A percentile compares a stretch with the other conserved stretches of the same genome.
These are phyloP conservation scores for Croton setiger DNA, from an alignment of 441 rosid genomes.

Conservation along the genomic window DNA sequence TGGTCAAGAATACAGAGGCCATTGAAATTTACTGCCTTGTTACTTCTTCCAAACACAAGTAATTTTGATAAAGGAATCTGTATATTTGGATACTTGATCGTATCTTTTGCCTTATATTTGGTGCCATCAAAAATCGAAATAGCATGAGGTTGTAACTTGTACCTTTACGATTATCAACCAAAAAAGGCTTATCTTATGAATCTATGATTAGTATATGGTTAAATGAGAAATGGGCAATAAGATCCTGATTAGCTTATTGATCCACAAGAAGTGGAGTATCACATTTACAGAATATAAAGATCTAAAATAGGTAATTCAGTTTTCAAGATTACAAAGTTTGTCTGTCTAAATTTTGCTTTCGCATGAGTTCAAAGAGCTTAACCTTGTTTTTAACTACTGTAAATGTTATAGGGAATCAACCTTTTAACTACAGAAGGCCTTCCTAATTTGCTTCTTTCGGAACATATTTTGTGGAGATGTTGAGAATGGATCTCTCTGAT, in stretches of 20 bases:
- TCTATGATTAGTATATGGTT: background rate
- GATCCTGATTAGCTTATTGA: background rate
- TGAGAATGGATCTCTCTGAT: background rate
- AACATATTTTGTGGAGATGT: background rate
- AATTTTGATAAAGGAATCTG: background rate
- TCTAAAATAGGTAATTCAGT: background rate
- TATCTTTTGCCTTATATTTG: background rate
- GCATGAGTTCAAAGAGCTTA: background rate
- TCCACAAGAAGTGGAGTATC: background rate
- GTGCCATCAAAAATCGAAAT: background rate
- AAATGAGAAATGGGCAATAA: background rate
- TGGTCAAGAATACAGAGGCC: background rate
- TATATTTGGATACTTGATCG: background rate
- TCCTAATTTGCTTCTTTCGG: background rate
- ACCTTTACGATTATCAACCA: background rate
- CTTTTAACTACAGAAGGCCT: background rate
- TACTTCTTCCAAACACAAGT: conserved; percentile 1
- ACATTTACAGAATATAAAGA: background rate
- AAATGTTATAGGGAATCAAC: background rate
- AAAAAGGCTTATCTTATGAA: too few relatives aligned
- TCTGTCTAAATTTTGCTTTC: background rate
- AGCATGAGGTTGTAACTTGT: background rate
- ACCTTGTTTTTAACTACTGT: background rate
- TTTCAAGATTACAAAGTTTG: background rate
- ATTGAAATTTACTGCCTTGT: background rate